Evolutionary conservation across 2,329 filamentous ascomycete species (phyloP), one percentile per base, ranked within the genome.

Genomic region (Ascomycota sp.): DNA sequence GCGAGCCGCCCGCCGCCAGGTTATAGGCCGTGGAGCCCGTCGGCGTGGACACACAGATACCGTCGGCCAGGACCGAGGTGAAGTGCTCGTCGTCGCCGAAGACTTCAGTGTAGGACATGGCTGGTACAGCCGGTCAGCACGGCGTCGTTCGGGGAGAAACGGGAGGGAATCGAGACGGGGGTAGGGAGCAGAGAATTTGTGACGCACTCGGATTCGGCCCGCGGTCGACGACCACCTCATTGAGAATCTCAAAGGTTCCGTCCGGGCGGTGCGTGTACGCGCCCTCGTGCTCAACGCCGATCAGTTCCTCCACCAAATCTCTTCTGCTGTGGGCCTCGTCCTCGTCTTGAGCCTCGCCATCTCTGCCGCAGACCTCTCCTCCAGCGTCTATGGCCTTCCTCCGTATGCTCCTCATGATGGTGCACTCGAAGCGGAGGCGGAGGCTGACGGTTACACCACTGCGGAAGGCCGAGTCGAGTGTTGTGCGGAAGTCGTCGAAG

Each of bases 1-100:
- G 66, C 3, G 82, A 92, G 13, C 86, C 86, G n/a, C 89, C 89
- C 0, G 86, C 84, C 0, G 84, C 86, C 13, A 95, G 73, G 48
- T 92, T 93, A 57, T 95, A 95, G 12, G 86, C 86, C 10, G 86
- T 95, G 6, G 79, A 89, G 10, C 86, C 89, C 0, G 89, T 95
- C 0, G 86, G 89, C 6, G 86, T 95, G 1, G 86, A 83, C 21
- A 95, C 78, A 49, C 83, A 92, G 38, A 95, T 71, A 9, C 86
- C 86, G 50, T 95, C 89, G 21, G 86, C 89, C 43, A 89, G 75
- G 6, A 95, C 71, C 0, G 83, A 91, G 0, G 89, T 93, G 52
- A 93, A 89, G 54, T 92, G 83, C 52, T 92, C 81, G 45, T 93
- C 81, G 45, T 93, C 86, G 13, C 83, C 84, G 50, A 93, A 93